Percentiles rank a stretch among this genome's conserved stretches.
phyloP scores from a whole-genome alignment of 139 green algal species.

The Volvox reticuliferus region DNA sequence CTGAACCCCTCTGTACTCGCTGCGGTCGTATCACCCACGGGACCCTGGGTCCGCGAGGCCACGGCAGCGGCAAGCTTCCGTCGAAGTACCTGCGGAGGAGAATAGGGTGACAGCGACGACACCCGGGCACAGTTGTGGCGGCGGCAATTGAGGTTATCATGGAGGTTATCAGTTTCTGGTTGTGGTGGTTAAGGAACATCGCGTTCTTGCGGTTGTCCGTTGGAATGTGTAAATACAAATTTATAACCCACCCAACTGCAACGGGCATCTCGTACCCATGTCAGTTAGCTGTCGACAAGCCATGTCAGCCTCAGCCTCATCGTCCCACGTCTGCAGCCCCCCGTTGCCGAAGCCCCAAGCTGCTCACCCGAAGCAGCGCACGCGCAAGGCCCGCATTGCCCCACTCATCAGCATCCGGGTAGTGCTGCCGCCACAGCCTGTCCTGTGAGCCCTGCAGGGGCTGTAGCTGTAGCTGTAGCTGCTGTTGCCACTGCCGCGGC shows the following conservation, averaged over 20 bases:
- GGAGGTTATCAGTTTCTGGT: neutral
- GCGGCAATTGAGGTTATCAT: neutral
- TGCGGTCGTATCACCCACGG: no score
- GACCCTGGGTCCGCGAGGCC: no score
- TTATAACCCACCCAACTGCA: no score
- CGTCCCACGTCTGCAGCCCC: neutral
- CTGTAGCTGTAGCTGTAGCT: no score
- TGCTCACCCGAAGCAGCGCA: neutral
- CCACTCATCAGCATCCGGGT: neutral
- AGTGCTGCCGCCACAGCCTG: neutral
- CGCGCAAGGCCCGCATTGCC: conserved; percentile 10
- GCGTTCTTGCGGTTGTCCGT: no score
- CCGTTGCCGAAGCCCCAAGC: neutral
- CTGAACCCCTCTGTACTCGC: no score
- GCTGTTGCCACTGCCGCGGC: neutral
- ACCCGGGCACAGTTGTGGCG: no score
- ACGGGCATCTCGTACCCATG: no score
- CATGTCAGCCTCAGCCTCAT: neutral
- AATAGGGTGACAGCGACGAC: neutral
- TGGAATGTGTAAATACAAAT: no score
- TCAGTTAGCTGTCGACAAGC: neutral
- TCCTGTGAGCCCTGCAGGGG: neutral
- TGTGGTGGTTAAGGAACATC: neutral
- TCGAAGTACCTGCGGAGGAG: neutral
- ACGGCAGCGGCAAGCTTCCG: neutral